Percentiles rank a stretch among this genome's conserved stretches.
These are phyloP conservation scores for Syzygium grande DNA, from an alignment of 345 rosid genomes.

Conservation along the genomic window DNA sequence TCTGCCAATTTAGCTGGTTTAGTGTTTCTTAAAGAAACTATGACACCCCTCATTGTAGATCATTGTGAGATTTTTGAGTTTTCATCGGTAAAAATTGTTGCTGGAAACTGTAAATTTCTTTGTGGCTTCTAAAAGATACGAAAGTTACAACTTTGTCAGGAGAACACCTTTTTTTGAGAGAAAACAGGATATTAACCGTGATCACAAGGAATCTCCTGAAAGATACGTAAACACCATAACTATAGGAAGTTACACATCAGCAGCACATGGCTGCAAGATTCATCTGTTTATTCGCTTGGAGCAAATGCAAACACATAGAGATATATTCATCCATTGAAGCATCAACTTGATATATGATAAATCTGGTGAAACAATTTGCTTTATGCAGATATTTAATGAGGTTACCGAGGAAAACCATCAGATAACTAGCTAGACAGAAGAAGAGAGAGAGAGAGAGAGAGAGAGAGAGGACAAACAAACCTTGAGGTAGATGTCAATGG, in stretches of 20 bases:
- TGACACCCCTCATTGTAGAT: neutral
- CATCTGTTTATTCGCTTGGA: neutral
- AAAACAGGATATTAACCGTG: neutral
- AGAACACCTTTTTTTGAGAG: neutral
- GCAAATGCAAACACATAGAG: neutral
- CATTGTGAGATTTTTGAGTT: neutral
- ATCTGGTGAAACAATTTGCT: no score
- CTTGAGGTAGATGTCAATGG: slow-evolving; percentile 91
- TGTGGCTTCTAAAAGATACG: neutral
- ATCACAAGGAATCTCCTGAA: neutral
- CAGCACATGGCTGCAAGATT: neutral
- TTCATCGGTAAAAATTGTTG: neutral
- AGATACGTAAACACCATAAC: neutral
- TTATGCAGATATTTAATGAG: neutral
- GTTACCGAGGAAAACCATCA: neutral
- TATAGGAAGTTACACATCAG: neutral
- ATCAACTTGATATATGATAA: neutral
- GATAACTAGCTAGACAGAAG: neutral
- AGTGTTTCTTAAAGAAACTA: neutral
- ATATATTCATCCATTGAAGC: neutral
- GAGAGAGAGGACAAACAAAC: slow-evolving; percentile 16
- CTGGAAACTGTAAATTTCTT: neutral
- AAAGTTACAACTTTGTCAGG: neutral
- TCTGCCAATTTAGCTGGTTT: neutral
- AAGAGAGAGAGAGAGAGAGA: neutral